Conservation (phyloP, 108 stramenopile genomes). For the Nannochloropsis gaditana region DNA sequence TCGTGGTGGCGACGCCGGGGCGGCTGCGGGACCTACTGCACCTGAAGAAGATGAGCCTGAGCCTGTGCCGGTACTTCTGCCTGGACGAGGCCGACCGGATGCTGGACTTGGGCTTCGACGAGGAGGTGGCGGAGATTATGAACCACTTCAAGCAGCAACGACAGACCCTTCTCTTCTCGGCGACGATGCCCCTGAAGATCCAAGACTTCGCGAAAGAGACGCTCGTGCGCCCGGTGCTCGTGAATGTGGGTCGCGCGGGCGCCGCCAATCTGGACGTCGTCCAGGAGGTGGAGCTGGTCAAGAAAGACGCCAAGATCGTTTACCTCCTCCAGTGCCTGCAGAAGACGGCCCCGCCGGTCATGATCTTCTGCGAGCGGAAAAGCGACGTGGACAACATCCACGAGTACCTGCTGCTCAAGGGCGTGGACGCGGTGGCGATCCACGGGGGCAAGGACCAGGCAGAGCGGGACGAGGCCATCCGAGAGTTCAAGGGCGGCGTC, state of each 20-base stretch:
- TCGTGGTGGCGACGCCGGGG: constrained; percentile 91
- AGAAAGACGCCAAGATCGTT: constrained; percentile 93
- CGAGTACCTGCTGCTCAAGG: constrained; percentile 94
- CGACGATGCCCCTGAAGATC: constrained; percentile 98
- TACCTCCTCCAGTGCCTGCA: constrained; percentile 92
- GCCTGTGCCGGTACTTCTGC: constrained; percentile 82
- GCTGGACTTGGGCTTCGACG: constrained; percentile 94
- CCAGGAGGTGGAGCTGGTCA: constrained; percentile 98
- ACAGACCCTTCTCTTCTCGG: constrained; percentile 91
- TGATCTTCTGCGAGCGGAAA: constrained; percentile 94
- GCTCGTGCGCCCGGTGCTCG: constrained; percentile 84
- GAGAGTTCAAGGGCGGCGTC: constrained; percentile 71
- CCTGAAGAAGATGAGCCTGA: constrained; percentile 68
- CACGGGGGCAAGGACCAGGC: constrained; percentile 99
- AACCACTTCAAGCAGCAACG: constrained; percentile 92
- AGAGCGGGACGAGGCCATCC: constrained; percentile 93
- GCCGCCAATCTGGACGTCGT: constrained; percentile 98
- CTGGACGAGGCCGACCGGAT: constrained; percentile 98
- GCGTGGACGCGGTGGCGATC: constrained; percentile 92
- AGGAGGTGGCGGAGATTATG: constrained; percentile 88
- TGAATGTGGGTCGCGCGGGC: constrained; percentile 95
- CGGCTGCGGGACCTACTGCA: constrained; percentile 85
- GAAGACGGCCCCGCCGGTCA: constrained; percentile 95
- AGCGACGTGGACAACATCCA: constrained; percentile 97
- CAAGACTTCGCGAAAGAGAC: constrained; percentile 95